Percentiles rank a stretch among this genome's conserved stretches.
Evolutionary conservation across 2,329 filamentous ascomycete genomes (phyloP).

Genomic region (Stachybotrys echinatus): DNA sequence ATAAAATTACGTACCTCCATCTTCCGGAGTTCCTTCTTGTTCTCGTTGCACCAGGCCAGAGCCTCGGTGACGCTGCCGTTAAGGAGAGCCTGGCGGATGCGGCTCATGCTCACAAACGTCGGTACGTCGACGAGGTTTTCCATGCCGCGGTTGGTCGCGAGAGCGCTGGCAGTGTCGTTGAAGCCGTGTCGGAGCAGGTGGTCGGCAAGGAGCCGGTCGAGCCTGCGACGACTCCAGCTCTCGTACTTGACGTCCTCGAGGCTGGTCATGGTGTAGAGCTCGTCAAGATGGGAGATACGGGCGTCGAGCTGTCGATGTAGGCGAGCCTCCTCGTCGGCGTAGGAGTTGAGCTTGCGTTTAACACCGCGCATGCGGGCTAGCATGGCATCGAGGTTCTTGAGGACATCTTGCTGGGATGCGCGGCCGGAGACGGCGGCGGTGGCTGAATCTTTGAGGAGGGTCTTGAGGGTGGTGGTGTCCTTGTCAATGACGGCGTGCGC

Average conservation of each 20-base stretch:
- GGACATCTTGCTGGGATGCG: slow-evolving; percentile 63
- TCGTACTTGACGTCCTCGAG: slow-evolving; percentile 93
- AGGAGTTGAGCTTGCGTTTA: slow-evolving; percentile 76
- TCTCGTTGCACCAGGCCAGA: slow-evolving; percentile 85
- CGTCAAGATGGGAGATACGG: slow-evolving; percentile 73
- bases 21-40: slow-evolving; percentile 87
- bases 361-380: slow-evolving; percentile 77
- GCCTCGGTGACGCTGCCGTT: slow-evolving; percentile 71
- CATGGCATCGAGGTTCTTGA: slow-evolving; percentile 79
- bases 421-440: slow-evolving; percentile 61
- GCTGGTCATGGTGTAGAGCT: slow-evolving; percentile 73
- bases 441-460: slow-evolving; percentile 56
- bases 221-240: slow-evolving; percentile 73
- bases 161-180: slow-evolving; percentile 65
- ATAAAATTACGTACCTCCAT: slow-evolving; percentile 55
- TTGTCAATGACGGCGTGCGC: slow-evolving; percentile 73
- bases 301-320: slow-evolving; percentile 72
- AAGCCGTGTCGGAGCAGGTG: slow-evolving; percentile 85
- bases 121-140: slow-evolving; percentile 81
- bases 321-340: slow-evolving; percentile 73
- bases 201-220: slow-evolving; percentile 86
- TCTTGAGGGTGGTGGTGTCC: slow-evolving; percentile 58
- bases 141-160: slow-evolving; percentile 73
- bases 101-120: slow-evolving; percentile 77
- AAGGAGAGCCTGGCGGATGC: slow-evolving; percentile 68